Base-by-base conservation (phyloP, 768 basidiomycete species). In the Phylloporus sp. region DNA sequence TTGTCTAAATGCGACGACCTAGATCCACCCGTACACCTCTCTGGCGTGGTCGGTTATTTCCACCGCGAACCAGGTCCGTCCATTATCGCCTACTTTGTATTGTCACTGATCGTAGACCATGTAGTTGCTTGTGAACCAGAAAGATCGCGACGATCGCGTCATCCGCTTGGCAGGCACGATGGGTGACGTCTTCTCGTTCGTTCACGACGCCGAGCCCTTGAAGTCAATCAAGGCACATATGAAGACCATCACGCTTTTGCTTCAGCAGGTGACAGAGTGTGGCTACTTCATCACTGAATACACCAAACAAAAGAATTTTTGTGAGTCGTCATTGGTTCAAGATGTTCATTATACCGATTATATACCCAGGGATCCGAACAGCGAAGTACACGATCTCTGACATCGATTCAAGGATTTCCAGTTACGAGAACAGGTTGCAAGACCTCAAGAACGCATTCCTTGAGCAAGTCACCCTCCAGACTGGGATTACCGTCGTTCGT, bases 221-320 rank as follows among this genome's bases (percentile, higher is more conserved):
- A n/a, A n/a, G n/a, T n/a, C n/a, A n/a, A n/a, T n/a, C n/a, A n/a
- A n/a, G n/a, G n/a, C n/a, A 1, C n/a, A n/a, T n/a, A n/a, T n/a
- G n/a, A n/a, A n/a, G n/a, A n/a, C n/a, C n/a, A n/a, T n/a, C n/a
- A n/a, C n/a, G n/a, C 53, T 28, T 28, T 13, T 54, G 1, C 10
- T 54, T 24, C 53, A 49, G 15, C 53, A 54, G 10, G 36, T 54
- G 29, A n/a, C n/a, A n/a, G n/a, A n/a, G n/a, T n/a, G n/a, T n/a
- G n/a, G n/a, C n/a, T n/a, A n/a, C n/a, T n/a, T 54, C 31, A 41
- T 54, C 16, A 16, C 35, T 5, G 47, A 53, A 8, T 53, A 53
- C 20, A 7, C 42, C 0, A 43, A 53, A 12, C 28, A 32, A 40
- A 16, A 34, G 10, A 41, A n/a, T 11, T 52, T 41, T 6, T 47